A percentile compares a stretch with the other conserved stretches of the same genome.
Evolutionary conservation across 2,329 filamentous ascomycete species (phyloP).

Genomic region (Paradendryphiella salina): DNA sequence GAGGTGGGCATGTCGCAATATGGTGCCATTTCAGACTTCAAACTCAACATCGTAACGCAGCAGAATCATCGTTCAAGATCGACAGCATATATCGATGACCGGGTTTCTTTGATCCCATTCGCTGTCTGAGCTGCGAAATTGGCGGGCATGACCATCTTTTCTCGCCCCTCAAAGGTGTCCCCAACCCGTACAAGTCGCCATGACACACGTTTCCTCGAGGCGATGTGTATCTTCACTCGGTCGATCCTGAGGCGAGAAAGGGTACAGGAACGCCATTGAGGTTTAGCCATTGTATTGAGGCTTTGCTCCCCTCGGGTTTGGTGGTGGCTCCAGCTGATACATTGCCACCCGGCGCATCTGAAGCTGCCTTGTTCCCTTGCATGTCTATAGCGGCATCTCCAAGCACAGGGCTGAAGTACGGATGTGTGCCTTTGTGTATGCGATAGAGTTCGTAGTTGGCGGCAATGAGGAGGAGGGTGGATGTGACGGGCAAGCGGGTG

Average conservation of each 20-base stretch:
- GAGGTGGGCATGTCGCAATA: constrained; percentile 21
- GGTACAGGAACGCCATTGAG: constrained; percentile 40
- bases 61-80: not conserved
- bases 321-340: constrained; percentile 4
- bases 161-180: not conserved
- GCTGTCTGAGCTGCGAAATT: not conserved
- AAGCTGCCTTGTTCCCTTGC: constrained; percentile 11
- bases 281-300: constrained; percentile 29
- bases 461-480: constrained; percentile 23
- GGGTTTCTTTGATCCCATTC: not conserved
- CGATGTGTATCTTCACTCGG: not conserved
- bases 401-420: constrained; percentile 29
- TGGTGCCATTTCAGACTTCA: constrained; percentile 20
- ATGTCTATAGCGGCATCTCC: constrained; percentile 24
- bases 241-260: constrained; percentile 4
- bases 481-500: constrained; percentile 17
- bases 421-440: constrained; percentile 36
- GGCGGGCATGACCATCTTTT: not conserved
- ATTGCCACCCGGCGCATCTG: constrained; percentile 7
- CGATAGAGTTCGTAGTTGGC: constrained; percentile 34
- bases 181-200: not conserved
- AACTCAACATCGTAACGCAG: constrained; percentile 13
- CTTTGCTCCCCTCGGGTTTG: constrained; percentile 8
- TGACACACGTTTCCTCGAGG: not conserved
- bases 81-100: not conserved